Evolutionary conservation across 202 grass and related monocot species (phyloP).

Genomic region (Hordeum pubiflorum): DNA sequence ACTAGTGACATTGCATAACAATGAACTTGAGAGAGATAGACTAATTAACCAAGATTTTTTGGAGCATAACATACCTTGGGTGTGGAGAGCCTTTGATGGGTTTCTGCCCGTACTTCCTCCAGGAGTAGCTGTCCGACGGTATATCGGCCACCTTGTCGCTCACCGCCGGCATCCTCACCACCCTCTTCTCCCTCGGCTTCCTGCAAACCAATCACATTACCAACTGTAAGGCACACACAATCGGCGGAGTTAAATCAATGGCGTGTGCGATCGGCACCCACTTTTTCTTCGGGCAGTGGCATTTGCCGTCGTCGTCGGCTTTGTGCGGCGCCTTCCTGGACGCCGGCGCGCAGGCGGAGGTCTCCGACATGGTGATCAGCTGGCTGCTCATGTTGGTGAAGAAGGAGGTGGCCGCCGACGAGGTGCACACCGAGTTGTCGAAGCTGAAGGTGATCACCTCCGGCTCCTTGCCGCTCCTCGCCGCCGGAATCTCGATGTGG

Average conservation of each 20-base stretch:
- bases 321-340: conserved; percentile 44
- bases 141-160: conserved; percentile 85
- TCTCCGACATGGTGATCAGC: conserved; percentile 65
- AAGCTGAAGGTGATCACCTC: conserved; percentile 82
- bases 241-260: no score
- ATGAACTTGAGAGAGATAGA: not conserved
- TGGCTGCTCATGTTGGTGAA: conserved; percentile 67
- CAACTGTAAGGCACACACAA: not conserved
- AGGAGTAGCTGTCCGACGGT: conserved; percentile 65
- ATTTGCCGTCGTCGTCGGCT: conserved; percentile 55
- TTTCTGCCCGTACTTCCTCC: conserved; percentile 98
- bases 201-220: conserved; percentile 16
- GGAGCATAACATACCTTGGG: conserved; percentile 43
- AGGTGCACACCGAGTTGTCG: conserved; percentile 57
- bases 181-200: conserved; percentile 85
- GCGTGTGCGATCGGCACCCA: not conserved
- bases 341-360: conserved; percentile 13
- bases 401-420: conserved; percentile 61
- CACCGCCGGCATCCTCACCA: conserved; percentile 69
- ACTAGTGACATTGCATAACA: not conserved
- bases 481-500: not conserved
- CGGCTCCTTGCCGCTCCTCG: conserved; percentile 19
- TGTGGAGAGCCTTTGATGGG: conserved; percentile 93
- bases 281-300: conserved; percentile 92
- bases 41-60: not conserved